Percentiles rank a stretch among this genome's conserved stretches.
phyloP scores from a whole-genome alignment of 352 stramenopile species.

The Globisporangium acanthophoron region DNA sequence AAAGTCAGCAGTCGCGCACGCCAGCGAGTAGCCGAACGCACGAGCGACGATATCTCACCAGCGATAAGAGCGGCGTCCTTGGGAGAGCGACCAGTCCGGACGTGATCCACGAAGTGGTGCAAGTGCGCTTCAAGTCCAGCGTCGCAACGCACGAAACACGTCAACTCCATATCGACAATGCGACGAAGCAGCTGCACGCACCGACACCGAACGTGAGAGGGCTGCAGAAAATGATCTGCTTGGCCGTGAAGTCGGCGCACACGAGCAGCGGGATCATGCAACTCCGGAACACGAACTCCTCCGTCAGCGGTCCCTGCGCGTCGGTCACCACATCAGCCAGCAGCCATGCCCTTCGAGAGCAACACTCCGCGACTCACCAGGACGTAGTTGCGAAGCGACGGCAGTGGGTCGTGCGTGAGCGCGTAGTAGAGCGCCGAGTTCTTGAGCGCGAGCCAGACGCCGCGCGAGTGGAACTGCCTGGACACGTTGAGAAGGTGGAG shows the following conservation, averaged over 20 bases:
- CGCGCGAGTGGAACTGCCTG: constrained; percentile 67
- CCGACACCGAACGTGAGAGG: constrained; percentile 94
- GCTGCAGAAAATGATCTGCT: constrained; percentile 81
- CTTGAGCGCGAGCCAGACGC: constrained; percentile 75
- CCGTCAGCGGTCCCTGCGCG: constrained; percentile 83
- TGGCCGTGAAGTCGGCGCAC: constrained; percentile 65
- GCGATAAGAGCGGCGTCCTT: constrained; percentile 77
- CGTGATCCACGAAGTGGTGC: constrained; percentile 83
- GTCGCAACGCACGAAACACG: background rate
- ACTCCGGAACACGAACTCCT: constrained; percentile 95
- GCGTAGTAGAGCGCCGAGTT: constrained; percentile 80
- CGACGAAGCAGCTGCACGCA: constrained; percentile 28
- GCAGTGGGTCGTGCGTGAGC: constrained; percentile 62
- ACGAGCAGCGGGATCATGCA: constrained; percentile 91
- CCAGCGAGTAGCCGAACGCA: background rate
- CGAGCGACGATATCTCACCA: constrained; percentile 28
- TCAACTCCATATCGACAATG: background rate
- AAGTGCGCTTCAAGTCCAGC: constrained; percentile 45
- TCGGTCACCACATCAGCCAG: too few species aligned
- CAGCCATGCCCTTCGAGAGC: too few species aligned
- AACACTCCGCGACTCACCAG: constrained; percentile 31
- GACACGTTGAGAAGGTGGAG: constrained; percentile 74
- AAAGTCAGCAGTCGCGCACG: too few species aligned
- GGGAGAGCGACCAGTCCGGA: constrained; percentile 58
- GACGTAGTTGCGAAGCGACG: constrained; percentile 79